Evolutionary conservation across 495 filamentous ascomycete genomes (phyloP).

Genomic region (Xylaria castorea): DNA sequence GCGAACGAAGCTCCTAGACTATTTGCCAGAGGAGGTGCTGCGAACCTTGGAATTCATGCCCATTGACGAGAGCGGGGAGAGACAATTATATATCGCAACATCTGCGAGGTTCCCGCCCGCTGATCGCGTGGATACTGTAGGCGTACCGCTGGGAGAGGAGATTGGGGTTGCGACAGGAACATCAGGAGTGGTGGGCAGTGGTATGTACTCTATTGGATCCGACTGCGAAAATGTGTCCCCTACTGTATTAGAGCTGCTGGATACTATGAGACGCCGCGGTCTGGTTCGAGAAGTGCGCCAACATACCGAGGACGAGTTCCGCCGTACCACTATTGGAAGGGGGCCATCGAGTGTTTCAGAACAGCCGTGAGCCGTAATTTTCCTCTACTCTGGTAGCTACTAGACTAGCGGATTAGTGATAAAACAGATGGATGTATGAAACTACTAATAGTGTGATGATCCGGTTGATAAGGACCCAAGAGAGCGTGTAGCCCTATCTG

Average conservation of each 20-base stretch:
- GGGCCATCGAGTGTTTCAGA: conserved; percentile 2
- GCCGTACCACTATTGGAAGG: conserved; percentile 37
- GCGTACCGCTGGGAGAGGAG: conserved; percentile 42
- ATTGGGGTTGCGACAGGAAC: conserved; percentile 47
- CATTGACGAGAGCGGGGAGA: conserved; percentile 57
- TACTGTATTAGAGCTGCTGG: conserved; percentile 47
- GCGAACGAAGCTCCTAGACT: conserved; percentile 41
- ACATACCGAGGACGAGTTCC: conserved; percentile 58
- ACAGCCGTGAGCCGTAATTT: not conserved
- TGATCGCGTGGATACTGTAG: conserved; percentile 20
- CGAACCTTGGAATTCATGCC: conserved; percentile 37
- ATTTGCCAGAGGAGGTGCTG: conserved; percentile 40
- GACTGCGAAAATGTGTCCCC: conserved; percentile 46
- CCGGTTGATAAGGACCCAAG: not conserved
- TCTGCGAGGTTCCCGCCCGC: conserved; percentile 54
- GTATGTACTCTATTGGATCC: conserved; percentile 56
- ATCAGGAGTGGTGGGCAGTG: conserved; percentile 54
- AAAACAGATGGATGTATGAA: not conserved
- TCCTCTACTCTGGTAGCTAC: not conserved
- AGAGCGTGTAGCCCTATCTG: not conserved
- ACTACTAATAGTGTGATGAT: not conserved
- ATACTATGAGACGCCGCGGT: conserved; percentile 45
- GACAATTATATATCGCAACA: conserved; percentile 62
- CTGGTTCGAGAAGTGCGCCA: conserved; percentile 54
- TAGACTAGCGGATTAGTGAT: not conserved